phyloP scores from a whole-genome alignment of 176 grass and related monocot species.

The Metroxylon sagu region DNA sequence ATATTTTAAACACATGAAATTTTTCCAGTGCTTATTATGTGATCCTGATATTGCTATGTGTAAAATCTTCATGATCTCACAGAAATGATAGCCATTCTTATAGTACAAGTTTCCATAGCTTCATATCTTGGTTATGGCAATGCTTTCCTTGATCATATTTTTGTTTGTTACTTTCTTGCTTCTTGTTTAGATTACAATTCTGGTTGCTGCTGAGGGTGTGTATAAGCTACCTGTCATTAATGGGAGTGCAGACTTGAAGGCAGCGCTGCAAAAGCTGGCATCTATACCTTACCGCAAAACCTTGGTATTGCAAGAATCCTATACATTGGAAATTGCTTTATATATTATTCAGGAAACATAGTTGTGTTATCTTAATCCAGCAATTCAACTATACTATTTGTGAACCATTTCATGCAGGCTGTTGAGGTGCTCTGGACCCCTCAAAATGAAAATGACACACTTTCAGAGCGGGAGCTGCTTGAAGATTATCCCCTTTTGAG shows the following conservation, averaged over 20 bases:
- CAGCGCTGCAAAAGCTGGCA: slow-evolving; percentile 70
- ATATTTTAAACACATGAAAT: too few relatives aligned
- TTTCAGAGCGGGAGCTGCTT: slow-evolving; percentile 78
- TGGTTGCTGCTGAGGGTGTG: slow-evolving; percentile 79
- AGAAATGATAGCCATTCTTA: too few relatives aligned
- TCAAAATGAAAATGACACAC: slow-evolving; percentile 82
- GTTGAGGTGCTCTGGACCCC: slow-evolving; percentile 96
- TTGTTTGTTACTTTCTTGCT: background rate
- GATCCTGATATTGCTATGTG: too few relatives aligned
- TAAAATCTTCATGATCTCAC: too few relatives aligned
- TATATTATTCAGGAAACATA: too few relatives aligned
- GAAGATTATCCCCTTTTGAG: slow-evolving; percentile 89
- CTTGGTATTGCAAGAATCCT: slow-evolving; percentile 35
- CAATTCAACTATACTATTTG: too few relatives aligned
- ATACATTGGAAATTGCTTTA: too few relatives aligned
- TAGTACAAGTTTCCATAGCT: too few relatives aligned
- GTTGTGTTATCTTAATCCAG: too few relatives aligned
- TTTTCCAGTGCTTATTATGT: too few relatives aligned
- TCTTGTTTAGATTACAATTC: slow-evolving; percentile 59
- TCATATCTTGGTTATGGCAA: too few relatives aligned
- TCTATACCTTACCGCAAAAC: slow-evolving; percentile 79
- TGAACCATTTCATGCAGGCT: slow-evolving; percentile 30
- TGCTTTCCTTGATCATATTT: too few relatives aligned
- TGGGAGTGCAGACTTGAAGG: slow-evolving; percentile 66
- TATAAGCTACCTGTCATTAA: slow-evolving; percentile 87